Percentiles rank a stretch among this genome's conserved stretches.
Evolutionary conservation across 805 yeast species (phyloP).

Genomic region (Tetrapisispora phaffii): DNA sequence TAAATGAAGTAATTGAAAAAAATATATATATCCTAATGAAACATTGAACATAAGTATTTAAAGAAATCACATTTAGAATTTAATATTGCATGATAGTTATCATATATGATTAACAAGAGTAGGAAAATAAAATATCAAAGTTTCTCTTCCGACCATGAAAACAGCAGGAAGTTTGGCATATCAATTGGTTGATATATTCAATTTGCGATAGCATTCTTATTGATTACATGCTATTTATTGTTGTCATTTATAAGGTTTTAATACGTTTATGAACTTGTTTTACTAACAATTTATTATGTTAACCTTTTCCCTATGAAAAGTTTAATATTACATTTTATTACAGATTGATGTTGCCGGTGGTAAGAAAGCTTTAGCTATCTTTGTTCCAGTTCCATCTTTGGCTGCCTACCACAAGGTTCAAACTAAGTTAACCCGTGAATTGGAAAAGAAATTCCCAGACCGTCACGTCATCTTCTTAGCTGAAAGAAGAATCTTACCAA

Average conservation of each 20-base stretch:
- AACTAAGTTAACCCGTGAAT: slow-evolving; percentile 95
- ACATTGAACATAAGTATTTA: background rate
- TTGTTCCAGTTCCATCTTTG: slow-evolving; percentile 95
- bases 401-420: slow-evolving; percentile 93
- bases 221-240: background rate
- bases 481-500: slow-evolving; percentile 98
- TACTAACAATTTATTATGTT: slow-evolving; percentile 5
- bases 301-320: background rate
- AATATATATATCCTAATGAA: background rate
- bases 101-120: background rate
- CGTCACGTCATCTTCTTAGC: slow-evolving; percentile 98
- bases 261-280: background rate
- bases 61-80: background rate
- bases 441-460: slow-evolving; percentile 99
- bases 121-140: too few species aligned
- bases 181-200: too few species aligned
- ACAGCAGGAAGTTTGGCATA: too few species aligned
- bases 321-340: slow-evolving; percentile 5
- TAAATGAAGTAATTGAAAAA: background rate
- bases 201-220: background rate
- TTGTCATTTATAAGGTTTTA: background rate
- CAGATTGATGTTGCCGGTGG: slow-evolving; percentile 92
- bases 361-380: slow-evolving; percentile 96
- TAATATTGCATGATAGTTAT: too few species aligned
- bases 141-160: too few species aligned